Conservation (phyloP, 306 rosid genomes). For the Purshia tridentata region DNA sequence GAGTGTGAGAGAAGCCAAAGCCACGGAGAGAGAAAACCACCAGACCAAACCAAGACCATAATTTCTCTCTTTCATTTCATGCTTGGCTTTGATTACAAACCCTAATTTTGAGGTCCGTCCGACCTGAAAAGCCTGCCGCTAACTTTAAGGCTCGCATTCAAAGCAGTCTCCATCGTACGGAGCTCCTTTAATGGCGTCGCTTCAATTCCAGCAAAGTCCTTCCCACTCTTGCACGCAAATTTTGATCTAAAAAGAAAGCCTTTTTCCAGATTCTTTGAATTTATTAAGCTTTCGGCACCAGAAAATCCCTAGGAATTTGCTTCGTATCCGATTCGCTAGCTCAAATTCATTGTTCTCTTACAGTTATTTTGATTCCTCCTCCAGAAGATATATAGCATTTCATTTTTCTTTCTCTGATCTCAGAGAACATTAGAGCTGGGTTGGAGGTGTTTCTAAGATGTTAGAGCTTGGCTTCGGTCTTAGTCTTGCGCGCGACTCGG, state of each 20-base stretch:
- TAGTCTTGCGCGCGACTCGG: slow-evolving; percentile 55
- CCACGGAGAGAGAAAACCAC: background rate
- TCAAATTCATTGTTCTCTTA: background rate
- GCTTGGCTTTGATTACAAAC: slow-evolving; percentile 13
- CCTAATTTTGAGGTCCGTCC: slow-evolving; percentile 42
- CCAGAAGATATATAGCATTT: background rate
- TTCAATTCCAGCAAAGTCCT: too few species aligned
- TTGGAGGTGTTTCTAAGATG: slow-evolving; percentile 39
- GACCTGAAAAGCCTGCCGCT: slow-evolving; percentile 24
- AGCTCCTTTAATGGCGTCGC: slow-evolving; percentile 32
- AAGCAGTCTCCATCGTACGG: background rate
- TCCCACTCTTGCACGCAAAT: slow-evolving; percentile 5
- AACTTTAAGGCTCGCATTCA: slow-evolving; percentile 17
- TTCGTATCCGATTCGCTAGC: slow-evolving; percentile 13
- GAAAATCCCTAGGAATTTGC: background rate
- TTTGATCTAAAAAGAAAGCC: background rate
- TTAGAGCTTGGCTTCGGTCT: slow-evolving; percentile 35
- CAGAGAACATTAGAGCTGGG: background rate
- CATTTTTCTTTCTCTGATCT: background rate
- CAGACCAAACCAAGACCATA: background rate
- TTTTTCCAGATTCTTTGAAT: background rate
- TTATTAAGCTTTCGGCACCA: background rate
- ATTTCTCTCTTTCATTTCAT: background rate
- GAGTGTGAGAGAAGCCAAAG: background rate
- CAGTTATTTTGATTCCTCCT: background rate